Evolutionary conservation across 2,329 filamentous ascomycete species (phyloP).

Genomic region (Nemania bipapillata): DNA sequence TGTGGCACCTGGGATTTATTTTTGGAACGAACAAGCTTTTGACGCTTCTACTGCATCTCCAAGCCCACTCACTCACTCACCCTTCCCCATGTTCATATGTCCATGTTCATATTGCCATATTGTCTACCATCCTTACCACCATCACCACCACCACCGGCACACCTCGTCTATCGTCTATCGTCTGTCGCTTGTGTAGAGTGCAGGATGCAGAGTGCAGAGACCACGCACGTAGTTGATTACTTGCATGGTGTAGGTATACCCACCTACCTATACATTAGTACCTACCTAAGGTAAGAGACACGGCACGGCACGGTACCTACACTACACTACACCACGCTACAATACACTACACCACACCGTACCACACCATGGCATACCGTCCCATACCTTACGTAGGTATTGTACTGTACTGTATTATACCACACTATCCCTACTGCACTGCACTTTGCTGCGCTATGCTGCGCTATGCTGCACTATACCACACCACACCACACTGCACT

Average conservation of each 20-base stretch:
- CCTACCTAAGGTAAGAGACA: neutral
- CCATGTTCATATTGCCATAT: neutral
- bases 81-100: constrained; percentile 11
- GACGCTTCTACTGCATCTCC: constrained; percentile 23
- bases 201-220: constrained; percentile 13
- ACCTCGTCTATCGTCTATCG: neutral
- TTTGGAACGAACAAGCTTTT: constrained; percentile 41
- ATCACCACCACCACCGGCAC: constrained; percentile 9
- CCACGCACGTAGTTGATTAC: constrained; percentile 23
- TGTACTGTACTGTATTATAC: too few species aligned
- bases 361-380: too few species aligned
- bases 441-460: neutral
- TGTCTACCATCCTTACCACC: neutral
- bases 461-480: too few species aligned
- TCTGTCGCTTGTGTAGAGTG: neutral
- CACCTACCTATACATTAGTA: neutral
- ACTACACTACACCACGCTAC: neutral
- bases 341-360: neutral
- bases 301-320: neutral
- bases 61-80: constrained; percentile 15
- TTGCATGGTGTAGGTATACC: neutral
- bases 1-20: constrained; percentile 39
- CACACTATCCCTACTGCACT: neutral
- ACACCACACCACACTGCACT: neutral
- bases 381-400: too few species aligned